A percentile compares a stretch with the other conserved stretches of the same genome.
Conservation (phyloP, 768 basidiomycete species). For the Podaxis carcinomalis region DNA sequence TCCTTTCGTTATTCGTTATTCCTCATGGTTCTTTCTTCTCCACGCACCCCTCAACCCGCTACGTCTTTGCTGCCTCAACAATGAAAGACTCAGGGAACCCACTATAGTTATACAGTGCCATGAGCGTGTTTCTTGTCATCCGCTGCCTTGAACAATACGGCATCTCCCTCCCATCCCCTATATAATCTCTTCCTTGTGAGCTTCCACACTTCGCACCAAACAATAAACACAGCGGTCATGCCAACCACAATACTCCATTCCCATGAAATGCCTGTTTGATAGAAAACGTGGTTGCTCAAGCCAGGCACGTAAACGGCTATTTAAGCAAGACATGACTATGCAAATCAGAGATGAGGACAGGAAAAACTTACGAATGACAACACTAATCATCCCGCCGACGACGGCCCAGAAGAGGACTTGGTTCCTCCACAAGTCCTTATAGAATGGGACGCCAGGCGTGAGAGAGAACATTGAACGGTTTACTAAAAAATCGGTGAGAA, state of each 20-base stretch:
- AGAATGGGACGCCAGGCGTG: conserved; percentile 30
- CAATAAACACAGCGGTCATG: conserved; percentile 31
- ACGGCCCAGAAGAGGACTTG: conserved; percentile 32
- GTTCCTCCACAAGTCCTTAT: conserved; percentile 32
- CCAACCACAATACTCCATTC: conserved; percentile 36
- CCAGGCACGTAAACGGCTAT: conserved; percentile 34
- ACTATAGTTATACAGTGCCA: too few species aligned
- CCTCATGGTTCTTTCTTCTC: too few species aligned
- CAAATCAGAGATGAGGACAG: neutral
- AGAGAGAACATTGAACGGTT: conserved; percentile 34
- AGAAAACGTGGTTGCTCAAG: conserved; percentile 32
- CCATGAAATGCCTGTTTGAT: conserved; percentile 33
- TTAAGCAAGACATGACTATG: neutral
- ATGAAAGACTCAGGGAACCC: too few species aligned
- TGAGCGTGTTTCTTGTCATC: too few species aligned
- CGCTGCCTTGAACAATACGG: too few species aligned
- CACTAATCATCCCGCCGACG: conserved; percentile 30
- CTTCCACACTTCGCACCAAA: conserved; percentile 37
- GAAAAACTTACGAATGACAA: conserved; percentile 29
- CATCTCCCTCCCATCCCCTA: conserved; percentile 19
- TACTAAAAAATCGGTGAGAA: conserved; percentile 19
- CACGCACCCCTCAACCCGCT: too few species aligned
- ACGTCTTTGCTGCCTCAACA: too few species aligned
- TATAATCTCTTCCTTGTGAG: conserved; percentile 25
- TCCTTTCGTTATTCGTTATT: too few species aligned